phyloP scores from a whole-genome alignment of 2,329 filamentous ascomycete genomes.

The Clarireedia paspali region DNA sequence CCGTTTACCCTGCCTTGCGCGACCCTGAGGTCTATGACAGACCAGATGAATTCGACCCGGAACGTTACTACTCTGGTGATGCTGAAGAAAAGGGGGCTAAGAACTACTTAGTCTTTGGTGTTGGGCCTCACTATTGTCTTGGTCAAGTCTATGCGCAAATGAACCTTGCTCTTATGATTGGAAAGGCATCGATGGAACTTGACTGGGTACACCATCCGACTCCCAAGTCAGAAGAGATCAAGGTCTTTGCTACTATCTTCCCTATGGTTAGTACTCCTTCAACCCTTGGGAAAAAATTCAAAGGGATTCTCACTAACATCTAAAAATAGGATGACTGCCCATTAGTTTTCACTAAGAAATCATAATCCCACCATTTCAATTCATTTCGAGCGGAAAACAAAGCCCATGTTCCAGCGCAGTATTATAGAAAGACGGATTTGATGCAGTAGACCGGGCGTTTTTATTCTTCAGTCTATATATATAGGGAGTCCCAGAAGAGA shows the following conservation, averaged over 20 bases:
- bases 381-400: too few species aligned
- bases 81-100: conserved; percentile 74
- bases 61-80: conserved; percentile 83
- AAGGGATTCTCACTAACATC: not conserved
- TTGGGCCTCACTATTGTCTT: conserved; percentile 92
- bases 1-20: conserved; percentile 82
- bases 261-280: conserved; percentile 60
- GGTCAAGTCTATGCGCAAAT: conserved; percentile 87
- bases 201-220: conserved; percentile 90
- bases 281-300: not conserved
- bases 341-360: conserved; percentile 9
- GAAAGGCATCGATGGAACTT: conserved; percentile 78
- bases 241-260: conserved; percentile 98
- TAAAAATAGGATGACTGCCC: conserved; percentile 10
- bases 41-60: conserved; percentile 82
- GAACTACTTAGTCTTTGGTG: conserved; percentile 96
- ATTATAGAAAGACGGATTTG: conserved; percentile 3
- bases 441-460: conserved; percentile 7
- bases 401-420: not conserved
- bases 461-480: conserved; percentile 1
- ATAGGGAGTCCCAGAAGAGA: not conserved
- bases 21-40: conserved; percentile 89
- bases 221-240: conserved; percentile 81
- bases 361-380: not conserved
- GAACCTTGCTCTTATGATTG: conserved; percentile 82